Percentiles rank a stretch among this genome's conserved stretches.
Evolutionary conservation across 139 green algal species (phyloP).

Genomic region (Tetradesmus obliquus): DNA sequence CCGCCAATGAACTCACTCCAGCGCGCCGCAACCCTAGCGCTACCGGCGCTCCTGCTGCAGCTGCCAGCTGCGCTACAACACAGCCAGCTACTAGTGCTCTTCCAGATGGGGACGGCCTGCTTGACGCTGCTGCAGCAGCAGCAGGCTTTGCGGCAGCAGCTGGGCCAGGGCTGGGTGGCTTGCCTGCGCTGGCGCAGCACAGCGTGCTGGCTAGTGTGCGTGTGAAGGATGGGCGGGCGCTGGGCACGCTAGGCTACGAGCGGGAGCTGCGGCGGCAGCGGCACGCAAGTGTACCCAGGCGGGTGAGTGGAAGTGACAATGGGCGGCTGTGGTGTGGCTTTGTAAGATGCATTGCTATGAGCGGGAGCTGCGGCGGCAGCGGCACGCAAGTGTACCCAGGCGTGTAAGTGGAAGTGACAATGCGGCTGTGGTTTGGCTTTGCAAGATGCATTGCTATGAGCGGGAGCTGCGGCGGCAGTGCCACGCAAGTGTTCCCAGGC

Average conservation of each 20-base stretch:
- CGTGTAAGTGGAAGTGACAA: slow-evolving; percentile 41
- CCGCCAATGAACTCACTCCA: not conserved
- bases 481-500: slow-evolving; percentile 54
- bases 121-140: not conserved
- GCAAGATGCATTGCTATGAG: slow-evolving; percentile 40
- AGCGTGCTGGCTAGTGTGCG: slow-evolving; percentile 49
- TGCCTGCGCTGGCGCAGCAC: slow-evolving; percentile 9
- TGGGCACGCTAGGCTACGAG: slow-evolving; percentile 61
- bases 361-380: slow-evolving; percentile 54
- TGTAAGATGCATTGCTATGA: slow-evolving; percentile 38
- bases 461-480: slow-evolving; percentile 54
- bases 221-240: slow-evolving; percentile 47
- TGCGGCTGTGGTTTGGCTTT: too few species aligned
- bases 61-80: not conserved
- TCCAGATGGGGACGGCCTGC: not conserved
- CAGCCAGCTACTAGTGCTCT: not conserved
- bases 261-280: slow-evolving; percentile 54
- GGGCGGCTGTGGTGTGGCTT: too few species aligned
- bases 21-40: not conserved
- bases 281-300: slow-evolving; percentile 54
- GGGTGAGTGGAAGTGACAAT: slow-evolving; percentile 37
- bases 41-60: not conserved
- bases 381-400: slow-evolving; percentile 53
- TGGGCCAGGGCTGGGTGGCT: not conserved
- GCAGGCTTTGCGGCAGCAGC: not conserved